These are phyloP conservation scores for Chondrus crispus DNA, from an alignment of 23 red algal species.

Conservation along the genomic window DNA sequence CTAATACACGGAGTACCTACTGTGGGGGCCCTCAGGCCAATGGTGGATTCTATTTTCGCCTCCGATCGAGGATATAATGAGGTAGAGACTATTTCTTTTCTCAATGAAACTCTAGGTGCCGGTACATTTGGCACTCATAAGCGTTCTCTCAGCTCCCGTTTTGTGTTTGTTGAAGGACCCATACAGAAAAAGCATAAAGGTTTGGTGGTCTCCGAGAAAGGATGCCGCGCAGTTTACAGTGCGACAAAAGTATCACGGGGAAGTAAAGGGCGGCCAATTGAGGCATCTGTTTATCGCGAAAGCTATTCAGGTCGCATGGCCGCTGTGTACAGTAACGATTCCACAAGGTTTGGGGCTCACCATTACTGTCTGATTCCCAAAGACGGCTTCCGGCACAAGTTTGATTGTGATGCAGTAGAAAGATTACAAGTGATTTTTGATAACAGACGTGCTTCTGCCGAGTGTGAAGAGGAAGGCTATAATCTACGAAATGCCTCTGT, in stretches of 20 bases:
- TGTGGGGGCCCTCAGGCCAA: not conserved
- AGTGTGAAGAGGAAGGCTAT: no score
- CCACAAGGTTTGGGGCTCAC: not conserved
- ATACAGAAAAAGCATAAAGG: not conserved
- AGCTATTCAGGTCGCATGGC: not conserved
- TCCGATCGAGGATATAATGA: not conserved
- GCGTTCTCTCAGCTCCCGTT: not conserved
- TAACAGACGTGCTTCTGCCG: no score
- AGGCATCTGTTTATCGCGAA: not conserved
- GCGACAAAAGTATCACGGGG: not conserved
- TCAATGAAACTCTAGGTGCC: not conserved
- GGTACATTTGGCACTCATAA: not conserved
- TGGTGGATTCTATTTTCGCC: not conserved
- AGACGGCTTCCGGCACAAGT: not conserved
- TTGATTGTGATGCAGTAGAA: no score
- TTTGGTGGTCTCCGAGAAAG: slow-evolving; percentile 12
- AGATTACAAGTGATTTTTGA: no score
- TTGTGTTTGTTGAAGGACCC: slow-evolving; percentile 11
- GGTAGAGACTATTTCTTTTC: not conserved
- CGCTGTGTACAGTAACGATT: slow-evolving; percentile 1
- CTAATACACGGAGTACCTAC: not conserved
- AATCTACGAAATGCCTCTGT: no score
- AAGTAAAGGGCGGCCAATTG: not conserved
- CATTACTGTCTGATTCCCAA: not conserved
- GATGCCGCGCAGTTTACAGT: slow-evolving; percentile 25